Evolutionary conservation across 257 asterid genomes (phyloP).

Genomic region (Plectranthus barbatus): DNA sequence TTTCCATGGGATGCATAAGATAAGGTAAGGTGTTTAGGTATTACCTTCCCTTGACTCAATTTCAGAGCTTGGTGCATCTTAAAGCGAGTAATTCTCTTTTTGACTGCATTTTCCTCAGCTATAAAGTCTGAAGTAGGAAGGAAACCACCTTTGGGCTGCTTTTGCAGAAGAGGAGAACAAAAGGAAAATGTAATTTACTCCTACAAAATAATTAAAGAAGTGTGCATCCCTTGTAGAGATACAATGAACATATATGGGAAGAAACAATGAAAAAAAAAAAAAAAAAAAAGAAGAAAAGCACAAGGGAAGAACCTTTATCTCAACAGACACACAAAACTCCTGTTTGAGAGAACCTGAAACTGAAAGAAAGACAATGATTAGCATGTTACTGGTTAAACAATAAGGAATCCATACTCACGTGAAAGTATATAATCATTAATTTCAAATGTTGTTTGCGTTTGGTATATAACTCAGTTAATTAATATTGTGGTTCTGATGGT

Average conservation of each 20-base stretch:
- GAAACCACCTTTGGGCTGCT: slow-evolving; percentile 92
- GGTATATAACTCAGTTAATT: background rate
- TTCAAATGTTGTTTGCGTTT: background rate
- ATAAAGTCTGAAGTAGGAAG: slow-evolving; percentile 76
- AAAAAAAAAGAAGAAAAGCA: background rate
- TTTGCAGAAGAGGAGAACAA: slow-evolving; percentile 13
- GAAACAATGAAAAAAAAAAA: slow-evolving; percentile 5
- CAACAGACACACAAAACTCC: slow-evolving; percentile 62
- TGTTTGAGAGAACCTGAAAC: slow-evolving; percentile 44
- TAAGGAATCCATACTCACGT: background rate
- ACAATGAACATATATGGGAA: slow-evolving; percentile 6
- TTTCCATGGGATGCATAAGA: background rate
- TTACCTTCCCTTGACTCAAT: slow-evolving; percentile 63
- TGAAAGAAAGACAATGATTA: slow-evolving; percentile 15
- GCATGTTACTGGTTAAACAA: slow-evolving; percentile 1
- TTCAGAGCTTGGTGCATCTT: slow-evolving; percentile 88
- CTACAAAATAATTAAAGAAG: slow-evolving; percentile 2
- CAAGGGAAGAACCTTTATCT: slow-evolving; percentile 66
- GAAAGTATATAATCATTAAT: background rate
- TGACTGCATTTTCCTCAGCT: slow-evolving; percentile 51
- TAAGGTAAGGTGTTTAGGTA: background rate
- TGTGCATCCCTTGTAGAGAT: slow-evolving; percentile 1
- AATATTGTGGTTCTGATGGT: background rate
- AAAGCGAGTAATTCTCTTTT: slow-evolving; percentile 67
- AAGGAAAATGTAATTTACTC: slow-evolving; percentile 1